Base-by-base conservation (phyloP, 163 green algal genomes). In the Picocystis sp. region DNA sequence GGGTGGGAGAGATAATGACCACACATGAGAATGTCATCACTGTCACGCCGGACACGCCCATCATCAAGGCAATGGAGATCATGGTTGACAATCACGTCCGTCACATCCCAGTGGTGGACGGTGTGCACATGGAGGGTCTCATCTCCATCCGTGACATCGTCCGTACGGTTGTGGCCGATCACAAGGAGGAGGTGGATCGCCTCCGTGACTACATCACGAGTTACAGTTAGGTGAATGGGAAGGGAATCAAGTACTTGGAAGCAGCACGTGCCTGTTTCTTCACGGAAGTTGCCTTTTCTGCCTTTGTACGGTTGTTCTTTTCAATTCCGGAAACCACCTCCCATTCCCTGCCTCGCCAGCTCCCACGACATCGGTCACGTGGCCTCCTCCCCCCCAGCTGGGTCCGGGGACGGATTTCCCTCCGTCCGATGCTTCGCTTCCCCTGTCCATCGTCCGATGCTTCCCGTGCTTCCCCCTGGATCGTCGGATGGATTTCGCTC, bases 111-210 rank as follows among this genome's bases (percentile, higher is more conserved):
- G 47, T 53, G 6, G 47, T 53, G 14, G 60, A 77, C 44, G 29
- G 55, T 34, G 15, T 44, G 24, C 34, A 23, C 24, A 33, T 53
- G 15, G 47, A 44, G 15, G 47, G 47, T 3, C 34, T 53, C 24
- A 15, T 53, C 24, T 53, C 47, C 15, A 53, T 53, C 17, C 47
- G 47, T 34, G 47, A 53, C 17, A 34, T 53, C 24, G 47, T 53
- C 15, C 15, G 47, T 10, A 53, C 24, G 3, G 17, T 34, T 3
- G 17, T 69, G 41, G 61, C 48, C 2, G 61, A 68, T 58, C 61
- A 57, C 19, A 69, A 47, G 58, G 38, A 55, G 15, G 60, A 71
- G 17, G 59, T 24, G 11, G 60, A 49, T 33, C 54, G 63, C 49
- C 46, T 68, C 22, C 29, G 29, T 38, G 29, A 38, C 29, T 38